These are phyloP conservation scores for Pythium vanterpoolii DNA, from an alignment of 352 stramenopile species.

Conservation along the genomic window DNA sequence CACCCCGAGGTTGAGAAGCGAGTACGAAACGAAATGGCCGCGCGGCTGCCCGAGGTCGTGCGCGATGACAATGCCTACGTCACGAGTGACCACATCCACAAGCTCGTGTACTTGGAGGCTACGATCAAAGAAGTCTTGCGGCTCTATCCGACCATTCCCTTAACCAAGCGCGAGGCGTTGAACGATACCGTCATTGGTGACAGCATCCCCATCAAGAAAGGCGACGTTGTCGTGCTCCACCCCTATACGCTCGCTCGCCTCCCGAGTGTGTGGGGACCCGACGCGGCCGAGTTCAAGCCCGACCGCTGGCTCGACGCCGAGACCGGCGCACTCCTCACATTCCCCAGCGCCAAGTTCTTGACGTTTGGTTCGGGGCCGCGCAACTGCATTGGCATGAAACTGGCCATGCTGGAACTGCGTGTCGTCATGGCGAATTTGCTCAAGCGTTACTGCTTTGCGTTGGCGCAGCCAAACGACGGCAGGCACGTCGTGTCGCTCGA, in stretches of 20 bases:
- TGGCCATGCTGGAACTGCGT: constrained; percentile 45
- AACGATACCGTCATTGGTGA: constrained; percentile 44
- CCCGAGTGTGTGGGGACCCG: constrained; percentile 35
- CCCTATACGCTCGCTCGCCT: constrained; percentile 31
- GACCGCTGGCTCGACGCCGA: constrained; percentile 44
- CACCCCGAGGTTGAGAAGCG: constrained; percentile 51
- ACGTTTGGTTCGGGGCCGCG: constrained; percentile 41
- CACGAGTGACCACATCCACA: constrained; percentile 40
- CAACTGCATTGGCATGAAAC: constrained; percentile 37
- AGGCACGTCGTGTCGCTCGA: constrained; percentile 7
- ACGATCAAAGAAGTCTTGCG: constrained; percentile 59
- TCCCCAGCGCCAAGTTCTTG: constrained; percentile 21
- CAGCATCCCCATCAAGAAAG: constrained; percentile 23
- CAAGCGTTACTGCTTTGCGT: constrained; percentile 10
- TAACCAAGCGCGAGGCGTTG: constrained; percentile 51
- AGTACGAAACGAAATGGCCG: constrained; percentile 44
- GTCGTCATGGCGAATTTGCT: constrained; percentile 13
- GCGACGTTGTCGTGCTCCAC: constrained; percentile 21
- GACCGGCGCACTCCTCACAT: neutral
- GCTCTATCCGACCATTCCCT: constrained; percentile 52
- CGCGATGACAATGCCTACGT: constrained; percentile 31
- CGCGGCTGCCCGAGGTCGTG: constrained; percentile 5
- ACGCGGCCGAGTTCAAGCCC: constrained; percentile 54
- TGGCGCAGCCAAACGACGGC: constrained; percentile 8
- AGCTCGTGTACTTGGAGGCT: constrained; percentile 57